Evolutionary conservation across 1,139 yeast genomes (phyloP).

Genomic region (Debaryomycetaceae sp.): DNA sequence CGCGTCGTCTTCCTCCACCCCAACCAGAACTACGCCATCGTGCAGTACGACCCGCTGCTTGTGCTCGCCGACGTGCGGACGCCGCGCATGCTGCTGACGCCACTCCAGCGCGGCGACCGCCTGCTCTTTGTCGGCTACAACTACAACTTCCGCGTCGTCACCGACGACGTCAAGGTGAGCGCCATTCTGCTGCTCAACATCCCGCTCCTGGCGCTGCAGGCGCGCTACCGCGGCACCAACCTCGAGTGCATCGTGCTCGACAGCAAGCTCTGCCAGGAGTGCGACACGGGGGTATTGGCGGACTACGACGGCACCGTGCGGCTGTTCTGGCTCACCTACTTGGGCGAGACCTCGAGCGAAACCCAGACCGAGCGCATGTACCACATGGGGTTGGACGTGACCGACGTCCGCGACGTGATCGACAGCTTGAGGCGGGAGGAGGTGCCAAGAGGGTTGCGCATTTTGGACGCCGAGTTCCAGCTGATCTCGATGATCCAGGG

Average conservation of each 20-base stretch:
- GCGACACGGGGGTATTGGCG: constrained; percentile 78
- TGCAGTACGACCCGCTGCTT: constrained; percentile 74
- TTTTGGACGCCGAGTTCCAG: constrained; percentile 75
- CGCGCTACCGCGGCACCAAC: constrained; percentile 83
- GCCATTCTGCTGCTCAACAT: constrained; percentile 72
- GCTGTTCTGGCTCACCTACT: constrained; percentile 78
- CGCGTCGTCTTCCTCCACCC: constrained; percentile 84
- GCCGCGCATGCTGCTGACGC: constrained; percentile 55
- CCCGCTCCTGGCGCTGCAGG: constrained; percentile 64
- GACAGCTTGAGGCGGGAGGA: constrained; percentile 47
- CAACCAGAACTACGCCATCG: constrained; percentile 77
- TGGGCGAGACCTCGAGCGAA: constrained; percentile 57
- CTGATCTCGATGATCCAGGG: constrained; percentile 71
- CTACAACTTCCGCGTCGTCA: constrained; percentile 61
- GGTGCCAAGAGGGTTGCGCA: constrained; percentile 53
- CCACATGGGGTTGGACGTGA: constrained; percentile 76
- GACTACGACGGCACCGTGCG: constrained; percentile 75
- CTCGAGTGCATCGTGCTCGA: constrained; percentile 75
- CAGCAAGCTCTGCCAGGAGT: constrained; percentile 66
- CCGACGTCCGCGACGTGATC: constrained; percentile 59
- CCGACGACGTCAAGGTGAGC: constrained; percentile 73
- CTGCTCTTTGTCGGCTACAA: constrained; percentile 78
- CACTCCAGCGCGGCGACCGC: constrained; percentile 72
- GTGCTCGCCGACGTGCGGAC: constrained; percentile 44
- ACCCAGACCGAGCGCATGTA: constrained; percentile 52